Base-by-base conservation (phyloP, 768 basidiomycete species). In the Mycena haematopus region DNA sequence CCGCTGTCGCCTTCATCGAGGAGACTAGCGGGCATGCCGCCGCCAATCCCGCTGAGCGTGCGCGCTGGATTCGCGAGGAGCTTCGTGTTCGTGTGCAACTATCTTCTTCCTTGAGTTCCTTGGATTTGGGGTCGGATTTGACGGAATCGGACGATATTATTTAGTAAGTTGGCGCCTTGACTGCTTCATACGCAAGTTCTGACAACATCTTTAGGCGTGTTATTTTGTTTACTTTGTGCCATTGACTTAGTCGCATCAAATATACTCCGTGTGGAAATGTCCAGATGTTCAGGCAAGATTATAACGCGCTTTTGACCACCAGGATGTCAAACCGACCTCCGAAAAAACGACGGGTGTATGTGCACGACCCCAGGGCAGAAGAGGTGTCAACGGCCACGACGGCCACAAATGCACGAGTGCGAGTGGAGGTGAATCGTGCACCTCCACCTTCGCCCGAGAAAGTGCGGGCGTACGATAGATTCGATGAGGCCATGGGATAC, bases 1-100 rank as follows among this genome's bases (percentile, higher is more conserved):
- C 50, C 1, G 50, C 58, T 13, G 50, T 59, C 8, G 31, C 11
- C 21, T 59, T 59, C 24, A 31, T 59, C 14, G 40, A 59, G 27
- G 15, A 19, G 19, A 9, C n/a, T 7, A 42, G 40, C 17, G 40
- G 40, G 22, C 3, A 14, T 2, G 0, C 11, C 2, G 1, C 29
- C 1, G 10, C 3, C 0, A 19, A 45, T 0, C 3, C 14, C 10
- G 29, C 19, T 22, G 10, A 33, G 40, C 35, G 54, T 2, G 29
- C 17, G 3, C 29, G n/a, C 7, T 55, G 40, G 27, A 44, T 55
- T 9, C 54, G 42, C 1, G 54, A 44, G n/a, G 54, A 55, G 42
- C 42, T 55, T 19, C 31, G 11, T 1, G 40, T n/a, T 5, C 36
- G 19, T 19, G 35, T n/a, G n/a, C n/a, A n/a, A n/a, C n/a, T n/a